A percentile compares a stretch with the other conserved stretches of the same genome.
phyloP scores from a whole-genome alignment of 1,284 basidiomycete species.

The Exsudoporus floridanus region DNA sequence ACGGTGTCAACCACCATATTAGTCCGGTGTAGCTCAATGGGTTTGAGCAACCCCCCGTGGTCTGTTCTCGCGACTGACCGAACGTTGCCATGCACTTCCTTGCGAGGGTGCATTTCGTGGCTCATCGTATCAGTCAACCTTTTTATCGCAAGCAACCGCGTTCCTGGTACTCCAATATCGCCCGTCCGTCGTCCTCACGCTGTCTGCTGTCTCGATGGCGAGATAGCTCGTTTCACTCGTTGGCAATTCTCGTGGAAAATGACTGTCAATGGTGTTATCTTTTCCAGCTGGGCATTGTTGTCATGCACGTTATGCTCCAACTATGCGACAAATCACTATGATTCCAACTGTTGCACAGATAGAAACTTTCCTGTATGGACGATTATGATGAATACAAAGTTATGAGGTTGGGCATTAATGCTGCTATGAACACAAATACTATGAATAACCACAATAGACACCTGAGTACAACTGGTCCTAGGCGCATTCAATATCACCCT shows the following conservation, averaged over 20 bases:
- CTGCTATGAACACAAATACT: not conserved
- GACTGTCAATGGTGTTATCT: not conserved
- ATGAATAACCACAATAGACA: not conserved
- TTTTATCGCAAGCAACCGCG: conserved; percentile 18
- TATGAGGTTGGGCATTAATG: conserved; percentile 3
- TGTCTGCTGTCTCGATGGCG: conserved; percentile 3
- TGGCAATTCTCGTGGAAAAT: conserved; percentile 4
- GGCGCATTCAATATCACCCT: not conserved
- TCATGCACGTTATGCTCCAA: conserved; percentile 28
- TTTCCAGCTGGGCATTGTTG: conserved; percentile 7
- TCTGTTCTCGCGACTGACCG: conserved; percentile 7
- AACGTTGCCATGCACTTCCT: conserved; percentile 11
- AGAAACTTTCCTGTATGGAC: conserved; percentile 17
- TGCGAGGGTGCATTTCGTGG: conserved; percentile 8
- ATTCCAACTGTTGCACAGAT: conserved; percentile 12
- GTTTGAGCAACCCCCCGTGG: conserved; percentile 13
- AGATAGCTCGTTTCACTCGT: conserved; percentile 3
- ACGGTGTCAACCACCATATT: conserved; percentile 4
- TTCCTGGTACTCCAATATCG: conserved; percentile 10
- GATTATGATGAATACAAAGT: conserved; percentile 23
- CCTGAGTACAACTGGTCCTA: not conserved
- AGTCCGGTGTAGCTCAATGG: conserved; percentile 11
- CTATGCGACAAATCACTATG: conserved; percentile 15
- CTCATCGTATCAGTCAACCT: conserved; percentile 7
- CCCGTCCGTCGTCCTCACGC: not conserved